A percentile compares a stretch with the other conserved stretches of the same genome.
These are phyloP conservation scores for Amoebophrya sp. DNA, from an alignment of 169 alveolate species.

Conservation along the genomic window DNA sequence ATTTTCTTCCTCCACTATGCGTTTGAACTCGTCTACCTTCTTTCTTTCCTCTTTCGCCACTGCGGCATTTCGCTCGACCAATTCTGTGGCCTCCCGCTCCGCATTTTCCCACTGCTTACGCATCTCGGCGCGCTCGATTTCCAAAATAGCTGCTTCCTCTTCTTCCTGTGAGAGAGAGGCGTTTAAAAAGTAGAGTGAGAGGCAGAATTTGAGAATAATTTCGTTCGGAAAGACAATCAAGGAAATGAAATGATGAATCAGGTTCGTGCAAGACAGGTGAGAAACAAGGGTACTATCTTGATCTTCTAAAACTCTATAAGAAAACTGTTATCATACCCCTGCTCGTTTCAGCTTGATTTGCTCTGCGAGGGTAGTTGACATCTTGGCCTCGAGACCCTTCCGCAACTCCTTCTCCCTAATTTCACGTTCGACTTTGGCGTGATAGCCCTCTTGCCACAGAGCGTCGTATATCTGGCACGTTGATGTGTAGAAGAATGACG, in stretches of 20 bases:
- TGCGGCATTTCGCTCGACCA: not conserved
- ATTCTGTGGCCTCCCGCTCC: not conserved
- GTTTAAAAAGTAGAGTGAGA: no score
- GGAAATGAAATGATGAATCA: no score
- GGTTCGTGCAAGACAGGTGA: not conserved
- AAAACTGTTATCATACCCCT: not conserved
- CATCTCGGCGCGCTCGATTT: not conserved
- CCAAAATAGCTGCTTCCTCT: not conserved
- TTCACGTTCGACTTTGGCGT: not conserved
- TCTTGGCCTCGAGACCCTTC: not conserved
- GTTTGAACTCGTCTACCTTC: not conserved
- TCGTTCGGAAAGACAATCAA: no score
- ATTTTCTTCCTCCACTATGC: not conserved
- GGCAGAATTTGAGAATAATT: no score
- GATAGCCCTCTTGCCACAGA: not conserved
- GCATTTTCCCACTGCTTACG: slow-evolving; percentile 1
- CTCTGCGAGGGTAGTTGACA: not conserved
- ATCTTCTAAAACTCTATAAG: not conserved
- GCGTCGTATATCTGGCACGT: not conserved
- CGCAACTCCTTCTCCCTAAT: not conserved
- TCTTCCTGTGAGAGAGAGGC: not conserved
- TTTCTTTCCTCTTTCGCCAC: not conserved
- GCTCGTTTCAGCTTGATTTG: not conserved
- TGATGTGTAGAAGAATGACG: not conserved
- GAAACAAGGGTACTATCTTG: no score